Evolutionary conservation across 495 filamentous ascomycete genomes (phyloP).

Genomic region (Daldinia concentrica): DNA sequence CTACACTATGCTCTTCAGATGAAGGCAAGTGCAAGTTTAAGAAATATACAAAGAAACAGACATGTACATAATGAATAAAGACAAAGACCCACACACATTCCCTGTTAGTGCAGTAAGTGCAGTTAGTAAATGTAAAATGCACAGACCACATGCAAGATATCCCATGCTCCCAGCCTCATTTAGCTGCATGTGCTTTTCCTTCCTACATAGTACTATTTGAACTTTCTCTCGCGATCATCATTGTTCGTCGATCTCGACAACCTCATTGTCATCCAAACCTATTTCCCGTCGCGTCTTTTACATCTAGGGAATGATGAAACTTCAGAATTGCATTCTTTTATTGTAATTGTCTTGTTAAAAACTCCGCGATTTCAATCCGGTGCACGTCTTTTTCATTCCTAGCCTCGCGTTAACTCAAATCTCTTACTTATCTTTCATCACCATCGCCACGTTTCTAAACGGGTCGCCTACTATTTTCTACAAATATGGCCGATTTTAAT

Average conservation of each 20-base stretch:
- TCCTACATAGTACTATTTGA: conserved; percentile 9
- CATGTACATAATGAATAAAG: background rate
- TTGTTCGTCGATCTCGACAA: conserved; percentile 36
- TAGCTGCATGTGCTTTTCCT: conserved; percentile 39
- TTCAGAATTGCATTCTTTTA: background rate
- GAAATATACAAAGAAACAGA: background rate
- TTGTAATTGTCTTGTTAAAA: conserved; percentile 13
- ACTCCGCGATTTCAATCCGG: conserved; percentile 4
- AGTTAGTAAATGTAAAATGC: background rate
- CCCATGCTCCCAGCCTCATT: conserved; percentile 35
- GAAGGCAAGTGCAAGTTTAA: background rate
- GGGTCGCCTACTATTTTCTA: background rate
- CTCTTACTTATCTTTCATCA: background rate
- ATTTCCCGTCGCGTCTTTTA: conserved; percentile 1
- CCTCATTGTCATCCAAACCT: conserved; percentile 25
- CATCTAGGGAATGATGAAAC: conserved; percentile 2
- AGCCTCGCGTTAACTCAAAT: conserved; percentile 23
- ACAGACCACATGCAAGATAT: conserved; percentile 18
- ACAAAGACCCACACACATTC: conserved; percentile 1
- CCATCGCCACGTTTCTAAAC: conserved; percentile 12
- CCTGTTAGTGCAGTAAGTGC: background rate
- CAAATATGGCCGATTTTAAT: conserved; percentile 56
- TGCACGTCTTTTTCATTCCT: conserved; percentile 11
- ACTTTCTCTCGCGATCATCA: conserved; percentile 38
- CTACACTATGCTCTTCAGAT: background rate